Evolutionary conservation across 768 basidiomycete genomes (phyloP), one percentile per base, ranked within the genome.

Genomic region (Amanita muscaria): DNA sequence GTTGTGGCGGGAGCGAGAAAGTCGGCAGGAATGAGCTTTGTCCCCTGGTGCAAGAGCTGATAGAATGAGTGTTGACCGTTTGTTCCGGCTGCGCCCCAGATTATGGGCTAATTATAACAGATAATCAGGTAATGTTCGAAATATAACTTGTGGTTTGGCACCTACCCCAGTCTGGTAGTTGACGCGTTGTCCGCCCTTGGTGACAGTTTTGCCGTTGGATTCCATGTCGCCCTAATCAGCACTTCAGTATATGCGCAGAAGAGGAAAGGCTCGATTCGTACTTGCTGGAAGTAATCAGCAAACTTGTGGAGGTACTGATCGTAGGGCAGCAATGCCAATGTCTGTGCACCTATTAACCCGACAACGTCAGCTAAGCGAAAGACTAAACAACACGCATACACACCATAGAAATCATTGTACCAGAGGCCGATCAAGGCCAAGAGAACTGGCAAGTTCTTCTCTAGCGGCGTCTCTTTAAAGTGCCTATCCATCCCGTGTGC

Each of bases 1-100:
- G 87, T 77, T 23, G 82, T 88, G 11, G 88, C 77, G 15, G 91
- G 89, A 2, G 91, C 91, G 52, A 96, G 71, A 73, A 94, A 94
- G 63, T 96, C 91, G 37, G 86, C 77, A 1, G 91, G 91, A 54
- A 93, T 83, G 50, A 93, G 61, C 69, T 91, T 94, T 31, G 90
- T 93, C 40, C 90, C 90, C 62, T 92, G 91, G 66, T 93, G 90
- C 16, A 93, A 73, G 51, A 97, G 85, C 66, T 97, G 94, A 70
- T 99, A 99, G 78, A 99, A 98, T 7, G 96, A 97, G 69, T 99
- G 96, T 63, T 98, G 94, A 46, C 94, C 96, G 65, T 98, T 98
- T 30, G 96, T 98, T 33, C 94, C 96, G 1, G 89, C 83, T 8
- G 93, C 93, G 53, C 94, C 96, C 96, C 96, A 99, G 63, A 98